Evolutionary conservation across 371 early-diverging fungal species (phyloP).

Genomic region (Mucor piriformis): DNA sequence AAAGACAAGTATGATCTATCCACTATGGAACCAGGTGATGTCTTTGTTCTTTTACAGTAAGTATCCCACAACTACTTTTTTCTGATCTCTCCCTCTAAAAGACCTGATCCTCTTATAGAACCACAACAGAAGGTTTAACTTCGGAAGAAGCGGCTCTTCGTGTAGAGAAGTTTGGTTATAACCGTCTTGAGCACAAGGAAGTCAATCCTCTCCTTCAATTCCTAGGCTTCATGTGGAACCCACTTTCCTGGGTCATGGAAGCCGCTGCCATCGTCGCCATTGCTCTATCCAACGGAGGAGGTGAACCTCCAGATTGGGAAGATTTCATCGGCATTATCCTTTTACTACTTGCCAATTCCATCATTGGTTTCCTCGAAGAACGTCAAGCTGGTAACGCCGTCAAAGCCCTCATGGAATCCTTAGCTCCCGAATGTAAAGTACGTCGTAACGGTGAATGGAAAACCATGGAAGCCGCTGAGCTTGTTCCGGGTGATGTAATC

Average conservation of each 20-base stretch:
- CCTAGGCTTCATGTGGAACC: conserved; percentile 78
- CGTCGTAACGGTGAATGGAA: conserved; percentile 51
- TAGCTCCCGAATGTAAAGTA: conserved; percentile 71
- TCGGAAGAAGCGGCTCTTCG: conserved; percentile 58
- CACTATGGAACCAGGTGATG: conserved; percentile 69
- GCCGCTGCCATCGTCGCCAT: conserved; percentile 68
- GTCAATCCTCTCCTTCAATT: conserved; percentile 77
- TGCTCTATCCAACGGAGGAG: conserved; percentile 63
- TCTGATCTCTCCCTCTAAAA: not conserved
- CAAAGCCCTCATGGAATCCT: conserved; percentile 67
- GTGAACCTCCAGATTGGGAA: conserved; percentile 68
- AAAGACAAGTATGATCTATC: conserved; percentile 78
- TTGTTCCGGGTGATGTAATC: conserved; percentile 75
- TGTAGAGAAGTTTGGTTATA: conserved; percentile 64
- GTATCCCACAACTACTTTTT: conserved; percentile 7
- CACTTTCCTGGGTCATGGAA: conserved; percentile 74
- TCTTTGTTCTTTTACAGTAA: conserved; percentile 66
- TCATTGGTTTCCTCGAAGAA: conserved; percentile 82
- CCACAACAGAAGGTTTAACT: conserved; percentile 56
- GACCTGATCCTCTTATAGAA: conserved; percentile 21
- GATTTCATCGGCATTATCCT: conserved; percentile 78
- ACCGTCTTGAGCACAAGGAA: conserved; percentile 69
- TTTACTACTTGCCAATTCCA: conserved; percentile 74
- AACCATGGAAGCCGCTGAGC: conserved; percentile 44
- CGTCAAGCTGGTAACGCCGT: conserved; percentile 69